Evolutionary conservation across 148 eudicot genomes (phyloP).

Genomic region (Tetragonia tetragonoides): DNA sequence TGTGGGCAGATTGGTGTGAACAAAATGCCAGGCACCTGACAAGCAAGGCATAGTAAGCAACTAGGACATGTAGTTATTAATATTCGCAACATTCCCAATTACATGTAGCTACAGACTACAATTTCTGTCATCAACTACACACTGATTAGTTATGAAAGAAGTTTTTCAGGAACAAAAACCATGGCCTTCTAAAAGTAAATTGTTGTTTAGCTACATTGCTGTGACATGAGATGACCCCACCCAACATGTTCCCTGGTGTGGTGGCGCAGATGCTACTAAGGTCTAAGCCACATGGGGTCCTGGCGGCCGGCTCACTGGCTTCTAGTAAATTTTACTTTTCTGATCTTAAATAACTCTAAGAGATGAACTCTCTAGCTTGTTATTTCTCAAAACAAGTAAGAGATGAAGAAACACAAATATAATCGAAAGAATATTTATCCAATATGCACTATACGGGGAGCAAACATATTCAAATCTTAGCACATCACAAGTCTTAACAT

Average conservation of each 20-base stretch:
- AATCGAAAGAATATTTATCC: background rate
- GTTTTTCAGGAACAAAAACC: background rate
- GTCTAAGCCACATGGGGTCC: background rate
- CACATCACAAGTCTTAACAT: background rate
- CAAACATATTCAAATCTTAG: background rate
- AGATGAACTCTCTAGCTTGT: background rate
- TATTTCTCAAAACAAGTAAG: no score
- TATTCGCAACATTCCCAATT: background rate
- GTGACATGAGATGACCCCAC: background rate
- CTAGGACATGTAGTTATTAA: background rate
- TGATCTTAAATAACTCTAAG: background rate
- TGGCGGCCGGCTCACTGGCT: background rate
- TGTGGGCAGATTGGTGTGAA: slow-evolving; percentile 84
- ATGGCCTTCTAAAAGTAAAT: background rate
- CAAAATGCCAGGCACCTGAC: slow-evolving; percentile 84
- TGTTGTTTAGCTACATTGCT: background rate
- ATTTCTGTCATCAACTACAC: background rate
- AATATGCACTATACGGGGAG: background rate
- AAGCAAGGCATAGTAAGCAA: background rate
- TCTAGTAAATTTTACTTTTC: background rate
- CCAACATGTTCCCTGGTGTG: background rate
- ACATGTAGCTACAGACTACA: no score
- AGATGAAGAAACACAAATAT: background rate
- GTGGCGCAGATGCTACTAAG: no score
- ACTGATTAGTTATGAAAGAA: background rate